Base-by-base conservation (phyloP, 768 basidiomycete species). In the Suillus subalutaceus region DNA sequence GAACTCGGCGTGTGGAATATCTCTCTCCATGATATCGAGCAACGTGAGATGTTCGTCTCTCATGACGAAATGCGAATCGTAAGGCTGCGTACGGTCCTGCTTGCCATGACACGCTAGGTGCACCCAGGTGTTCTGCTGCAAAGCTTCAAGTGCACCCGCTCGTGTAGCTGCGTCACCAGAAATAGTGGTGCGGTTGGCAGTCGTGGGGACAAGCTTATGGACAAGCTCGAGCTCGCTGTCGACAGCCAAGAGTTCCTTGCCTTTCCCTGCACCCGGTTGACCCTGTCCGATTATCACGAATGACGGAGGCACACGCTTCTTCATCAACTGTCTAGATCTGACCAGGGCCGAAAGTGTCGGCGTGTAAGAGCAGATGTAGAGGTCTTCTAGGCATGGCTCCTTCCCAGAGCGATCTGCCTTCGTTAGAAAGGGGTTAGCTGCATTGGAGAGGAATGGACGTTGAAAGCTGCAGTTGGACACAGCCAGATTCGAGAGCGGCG, bases 71-170 rank as follows among this genome's bases (percentile, higher is more conserved):
- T 32, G 26, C 0, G 62, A 63, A 48, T 70, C n/a, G 35, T 70
- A 67, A 13, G 71, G 69, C 8, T 67, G 62, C 4, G 2, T 6
- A 2, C 16, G 6, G 61, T 79, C 70, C 61, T 80, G 80, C n/a
- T 69, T 59, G 26, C 76, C 81, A 70, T 81, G 80, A 56, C 80
- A 81, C 6, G 80, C 78, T 23, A 81, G 65, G 62, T 80, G 80
- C 4, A 71, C 48, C 41, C 66, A 68, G 20, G 32, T 18, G 52
- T 69, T 55, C 35, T 40, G 3, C 26, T 50, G 37, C 15, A 71
- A 16, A n/a, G 58, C 41, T 16, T 60, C 26, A 4, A 60, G 57
- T 2, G 64, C 64, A 10, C 9, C 44, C 3, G 48, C 12, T 15
- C 37, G 50, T 13, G 64, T 65, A 6, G 64, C 55, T 18, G 18